Percentiles rank a stretch among this genome's conserved stretches.
These are phyloP conservation scores for Vitis hybrid DNA, from an alignment of 177 flowering plant species.

Conservation along the genomic window DNA sequence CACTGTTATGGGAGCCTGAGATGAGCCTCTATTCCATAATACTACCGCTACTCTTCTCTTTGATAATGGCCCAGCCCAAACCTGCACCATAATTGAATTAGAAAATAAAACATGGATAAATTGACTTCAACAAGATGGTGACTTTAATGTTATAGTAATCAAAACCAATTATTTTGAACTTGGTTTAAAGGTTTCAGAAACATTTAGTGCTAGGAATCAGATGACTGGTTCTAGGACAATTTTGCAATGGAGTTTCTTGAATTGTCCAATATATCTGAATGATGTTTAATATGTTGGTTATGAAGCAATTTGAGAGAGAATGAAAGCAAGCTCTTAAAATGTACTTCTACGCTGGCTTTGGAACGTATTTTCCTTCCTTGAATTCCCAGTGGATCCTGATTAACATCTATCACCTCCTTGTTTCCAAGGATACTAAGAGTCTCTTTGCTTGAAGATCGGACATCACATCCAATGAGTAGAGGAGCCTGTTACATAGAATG, in stretches of 20 bases:
- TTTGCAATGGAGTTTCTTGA: not conserved
- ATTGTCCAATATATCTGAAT: not conserved
- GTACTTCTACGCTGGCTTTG: slow-evolving; percentile 33
- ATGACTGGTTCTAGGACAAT: too few relatives aligned
- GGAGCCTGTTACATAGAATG: slow-evolving; percentile 36
- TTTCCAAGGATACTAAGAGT: slow-evolving; percentile 39
- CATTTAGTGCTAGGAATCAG: too few relatives aligned
- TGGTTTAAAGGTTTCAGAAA: too few relatives aligned
- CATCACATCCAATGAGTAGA: slow-evolving; percentile 48
- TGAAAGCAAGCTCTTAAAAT: not conserved
- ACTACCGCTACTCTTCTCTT: slow-evolving; percentile 34
- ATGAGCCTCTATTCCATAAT: slow-evolving; percentile 44
- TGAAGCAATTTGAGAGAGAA: not conserved
- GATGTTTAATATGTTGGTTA: not conserved
- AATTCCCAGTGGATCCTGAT: slow-evolving; percentile 46
- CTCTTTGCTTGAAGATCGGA: slow-evolving; percentile 28
- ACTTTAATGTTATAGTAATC: too few relatives aligned
- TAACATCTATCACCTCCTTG: slow-evolving; percentile 47
- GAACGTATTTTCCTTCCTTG: slow-evolving; percentile 46
- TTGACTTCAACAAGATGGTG: too few relatives aligned
- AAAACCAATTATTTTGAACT: too few relatives aligned
- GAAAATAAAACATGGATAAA: too few relatives aligned
- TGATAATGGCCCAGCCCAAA: slow-evolving; percentile 47
- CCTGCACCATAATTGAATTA: slow-evolving; percentile 21
- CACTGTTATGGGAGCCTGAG: slow-evolving; percentile 30